Conservation (phyloP, 2,329 filamentous ascomycete species). For the Sphaerulina vaccinii region DNA sequence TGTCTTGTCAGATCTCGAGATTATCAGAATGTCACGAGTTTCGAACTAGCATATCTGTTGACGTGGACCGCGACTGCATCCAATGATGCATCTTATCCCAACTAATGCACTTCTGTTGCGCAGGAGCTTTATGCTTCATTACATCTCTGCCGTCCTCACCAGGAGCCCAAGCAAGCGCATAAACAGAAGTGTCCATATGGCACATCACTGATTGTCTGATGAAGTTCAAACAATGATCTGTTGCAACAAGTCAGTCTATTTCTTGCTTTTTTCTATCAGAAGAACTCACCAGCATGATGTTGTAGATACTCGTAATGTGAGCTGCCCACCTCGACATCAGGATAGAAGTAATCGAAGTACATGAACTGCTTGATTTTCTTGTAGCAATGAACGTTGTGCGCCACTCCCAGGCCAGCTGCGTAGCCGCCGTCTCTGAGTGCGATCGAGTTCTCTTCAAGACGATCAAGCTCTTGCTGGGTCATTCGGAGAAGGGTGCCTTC, state of each 20-base stretch:
- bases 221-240: constrained; percentile 20
- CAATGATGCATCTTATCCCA: constrained; percentile 18
- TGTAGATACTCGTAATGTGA: constrained; percentile 12
- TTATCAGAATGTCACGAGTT: too few relatives aligned
- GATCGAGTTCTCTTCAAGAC: constrained; percentile 8
- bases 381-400: constrained; percentile 19
- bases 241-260: neutral
- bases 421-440: constrained; percentile 13
- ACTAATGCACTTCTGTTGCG: constrained; percentile 15
- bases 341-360: constrained; percentile 18
- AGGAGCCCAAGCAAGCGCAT: constrained; percentile 17
- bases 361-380: constrained; percentile 21
- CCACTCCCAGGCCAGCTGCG: constrained; percentile 15
- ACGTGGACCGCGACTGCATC: constrained; percentile 11
- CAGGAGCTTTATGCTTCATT: constrained; percentile 10
- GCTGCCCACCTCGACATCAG: constrained; percentile 8
- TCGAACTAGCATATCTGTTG: constrained; percentile 9
- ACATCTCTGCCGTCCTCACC: constrained; percentile 7
- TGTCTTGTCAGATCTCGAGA: too few relatives aligned
- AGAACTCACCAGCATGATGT: constrained; percentile 12
- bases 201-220: constrained; percentile 20
- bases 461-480: constrained; percentile 12
- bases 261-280: too few relatives aligned
- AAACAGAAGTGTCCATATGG: constrained; percentile 16
- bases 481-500: constrained; percentile 16